Percentiles rank a stretch among this genome's conserved stretches.
These are phyloP conservation scores for Xylaria acuta DNA, from an alignment of 495 filamentous ascomycete genomes.

Conservation along the genomic window DNA sequence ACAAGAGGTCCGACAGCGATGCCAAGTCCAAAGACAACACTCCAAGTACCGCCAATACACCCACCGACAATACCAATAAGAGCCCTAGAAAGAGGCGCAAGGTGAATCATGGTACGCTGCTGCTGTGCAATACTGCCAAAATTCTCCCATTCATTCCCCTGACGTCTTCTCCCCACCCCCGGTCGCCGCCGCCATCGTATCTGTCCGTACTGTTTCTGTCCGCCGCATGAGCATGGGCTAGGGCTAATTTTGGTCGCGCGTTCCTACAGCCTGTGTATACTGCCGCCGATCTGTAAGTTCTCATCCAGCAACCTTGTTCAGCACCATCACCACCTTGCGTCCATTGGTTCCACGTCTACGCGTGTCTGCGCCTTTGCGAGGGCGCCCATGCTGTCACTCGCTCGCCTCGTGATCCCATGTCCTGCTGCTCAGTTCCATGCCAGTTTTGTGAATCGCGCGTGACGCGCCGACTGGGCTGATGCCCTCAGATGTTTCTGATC, in stretches of 20 bases:
- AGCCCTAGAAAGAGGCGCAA: slow-evolving; percentile 96
- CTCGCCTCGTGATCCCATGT: slow-evolving; percentile 31
- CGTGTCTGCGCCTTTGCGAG: slow-evolving; percentile 36
- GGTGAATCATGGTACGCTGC: slow-evolving; percentile 93
- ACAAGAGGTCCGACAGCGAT: slow-evolving; percentile 54
- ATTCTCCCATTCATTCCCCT: slow-evolving; percentile 43
- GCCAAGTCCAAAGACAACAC: slow-evolving; percentile 50
- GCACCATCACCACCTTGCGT: slow-evolving; percentile 27
- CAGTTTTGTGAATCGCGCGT: slow-evolving; percentile 17
- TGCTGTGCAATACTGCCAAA: slow-evolving; percentile 38
- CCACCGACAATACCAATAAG: slow-evolving; percentile 51
- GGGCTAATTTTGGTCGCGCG: slow-evolving; percentile 55
- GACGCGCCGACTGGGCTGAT: slow-evolving; percentile 21
- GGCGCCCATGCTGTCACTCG: slow-evolving; percentile 26
- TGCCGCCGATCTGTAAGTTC: slow-evolving; percentile 96
- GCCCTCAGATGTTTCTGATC: background rate
- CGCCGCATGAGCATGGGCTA: slow-evolving; percentile 26
- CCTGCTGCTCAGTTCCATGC: slow-evolving; percentile 25
- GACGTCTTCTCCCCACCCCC: slow-evolving; percentile 27
- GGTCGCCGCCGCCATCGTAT: slow-evolving; percentile 31
- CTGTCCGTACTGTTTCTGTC: slow-evolving; percentile 25
- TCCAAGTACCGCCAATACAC: slow-evolving; percentile 48
- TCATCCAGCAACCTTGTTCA: slow-evolving; percentile 41
- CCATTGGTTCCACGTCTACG: slow-evolving; percentile 46
- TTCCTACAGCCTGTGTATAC: slow-evolving; percentile 90